Evolutionary conservation across 208 protist species (phyloP), one percentile per base, ranked within the genome.

Genomic region (Willaertia magna): DNA sequence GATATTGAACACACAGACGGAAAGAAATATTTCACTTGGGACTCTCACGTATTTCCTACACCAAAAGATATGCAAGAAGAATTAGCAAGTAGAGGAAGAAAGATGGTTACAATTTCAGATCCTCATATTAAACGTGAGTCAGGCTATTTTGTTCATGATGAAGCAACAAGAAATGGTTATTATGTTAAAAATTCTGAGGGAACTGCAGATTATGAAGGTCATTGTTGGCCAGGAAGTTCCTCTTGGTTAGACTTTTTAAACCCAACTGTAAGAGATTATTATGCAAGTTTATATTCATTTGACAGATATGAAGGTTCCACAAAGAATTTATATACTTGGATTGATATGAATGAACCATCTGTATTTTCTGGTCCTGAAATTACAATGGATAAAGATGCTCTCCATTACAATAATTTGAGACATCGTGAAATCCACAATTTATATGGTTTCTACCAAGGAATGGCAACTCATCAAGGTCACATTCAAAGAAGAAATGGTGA

Each of bases 1-100:
- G 98, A 99, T 90, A 99, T 99, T 89, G 98, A 99, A 89, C 98
- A 99, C 91, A 99, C 98, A 0, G 93, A 99, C 90, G 93, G 92
- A 84, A 99, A 99, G 88, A 95, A 94, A 89, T 99, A 98, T 88
- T 98, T 99, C 83, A 99, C 98, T 1, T 99, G 97, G 97, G 96
- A 99, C 88, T 86, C 85, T 7, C 87, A 91, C 85, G 95, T 93
- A 67, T 99, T 99, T 89, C 95, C 97, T 40, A 94, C 96, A 30
- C 96, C 97, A 30, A 87, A 89, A 43, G 48, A 90, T 7, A 95
- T 99, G 91, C 90, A 95, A 67, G 55, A 95, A 14, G 85, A 91
- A 1, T 87, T 99, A 4, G 95, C 90, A 2, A 87, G 89, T 11
- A 97, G 97, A 61, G 96, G 96, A 12, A 91, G 94, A 81, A 94